These are phyloP conservation scores for Prosopis cineraria DNA, from an alignment of 306 rosid genomes.

Conservation along the genomic window DNA sequence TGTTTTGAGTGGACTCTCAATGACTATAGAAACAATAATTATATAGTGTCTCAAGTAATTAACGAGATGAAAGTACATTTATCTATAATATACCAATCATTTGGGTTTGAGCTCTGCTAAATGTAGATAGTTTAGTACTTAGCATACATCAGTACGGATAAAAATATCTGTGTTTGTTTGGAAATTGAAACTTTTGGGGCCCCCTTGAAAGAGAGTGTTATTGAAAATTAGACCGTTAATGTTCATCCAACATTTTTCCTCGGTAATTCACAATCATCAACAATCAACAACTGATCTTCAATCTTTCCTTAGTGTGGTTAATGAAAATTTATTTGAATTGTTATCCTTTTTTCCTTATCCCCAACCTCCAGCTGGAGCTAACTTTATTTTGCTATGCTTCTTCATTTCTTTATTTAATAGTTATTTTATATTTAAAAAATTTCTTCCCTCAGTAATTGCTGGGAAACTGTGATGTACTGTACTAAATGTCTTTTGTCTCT, in stretches of 20 bases:
- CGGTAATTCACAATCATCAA: too few species aligned
- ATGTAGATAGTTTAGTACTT: neutral
- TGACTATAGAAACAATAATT: constrained; percentile 1
- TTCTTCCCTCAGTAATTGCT: too few species aligned
- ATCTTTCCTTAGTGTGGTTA: too few species aligned
- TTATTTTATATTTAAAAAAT: too few species aligned
- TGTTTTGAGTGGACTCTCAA: constrained; percentile 1
- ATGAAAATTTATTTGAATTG: too few species aligned
- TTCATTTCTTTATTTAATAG: too few species aligned
- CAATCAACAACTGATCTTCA: too few species aligned
- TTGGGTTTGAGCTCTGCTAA: constrained; percentile 8
- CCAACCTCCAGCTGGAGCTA: too few species aligned
- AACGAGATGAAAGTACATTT: neutral
- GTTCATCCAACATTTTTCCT: neutral
- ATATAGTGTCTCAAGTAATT: constrained; percentile 2
- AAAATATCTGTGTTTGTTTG: constrained; percentile 16
- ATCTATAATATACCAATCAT: constrained; percentile 5
- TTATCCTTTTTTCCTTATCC: too few species aligned
- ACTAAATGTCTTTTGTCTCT: neutral
- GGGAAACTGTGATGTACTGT: neutral
- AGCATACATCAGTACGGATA: neutral
- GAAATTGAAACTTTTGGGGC: neutral
- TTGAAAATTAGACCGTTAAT: neutral
- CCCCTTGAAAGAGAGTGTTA: neutral
- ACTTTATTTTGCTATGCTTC: too few species aligned